Percentiles rank a stretch among this genome's conserved stretches.
Evolutionary conservation across 2,329 filamentous ascomycete genomes (phyloP).

Genomic region (Monosporascus sp.): DNA sequence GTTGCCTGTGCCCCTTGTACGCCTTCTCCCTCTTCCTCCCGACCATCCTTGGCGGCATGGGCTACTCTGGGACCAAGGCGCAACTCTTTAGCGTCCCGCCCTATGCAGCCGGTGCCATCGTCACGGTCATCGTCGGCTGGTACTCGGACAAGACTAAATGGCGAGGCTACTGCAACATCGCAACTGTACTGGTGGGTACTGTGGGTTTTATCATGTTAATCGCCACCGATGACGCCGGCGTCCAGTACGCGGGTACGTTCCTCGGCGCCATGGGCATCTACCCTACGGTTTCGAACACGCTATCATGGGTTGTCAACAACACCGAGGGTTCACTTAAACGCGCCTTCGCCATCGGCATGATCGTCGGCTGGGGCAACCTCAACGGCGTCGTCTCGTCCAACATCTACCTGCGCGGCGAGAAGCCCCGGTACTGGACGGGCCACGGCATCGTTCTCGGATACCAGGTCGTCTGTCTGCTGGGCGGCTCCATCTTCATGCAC

Average conservation of each 20-base stretch:
- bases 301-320: constrained; percentile 86
- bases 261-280: constrained; percentile 85
- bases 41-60: constrained; percentile 61
- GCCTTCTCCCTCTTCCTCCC: constrained; percentile 75
- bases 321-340: constrained; percentile 87
- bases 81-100: constrained; percentile 73
- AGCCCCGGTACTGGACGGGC: constrained; percentile 63
- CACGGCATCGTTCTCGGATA: constrained; percentile 74
- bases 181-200: constrained; percentile 63
- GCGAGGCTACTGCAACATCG: constrained; percentile 77
- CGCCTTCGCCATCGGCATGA: constrained; percentile 78
- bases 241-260: constrained; percentile 81
- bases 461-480: constrained; percentile 61
- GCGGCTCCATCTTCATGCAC: constrained; percentile 63
- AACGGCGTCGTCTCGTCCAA: constrained; percentile 82
- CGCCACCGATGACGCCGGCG: constrained; percentile 52
- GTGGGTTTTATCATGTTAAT: constrained; percentile 77
- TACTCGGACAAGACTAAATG: constrained; percentile 68
- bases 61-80: constrained; percentile 37
- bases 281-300: constrained; percentile 79
- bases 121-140: constrained; percentile 67
- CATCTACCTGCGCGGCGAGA: constrained; percentile 56
- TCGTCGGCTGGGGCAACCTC: constrained; percentile 90
- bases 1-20: constrained; percentile 65
- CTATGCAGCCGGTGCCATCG: constrained; percentile 63